These are phyloP conservation scores for Funneliformis geosporum DNA, from an alignment of 192 early-diverging fungal species.

Conservation along the genomic window DNA sequence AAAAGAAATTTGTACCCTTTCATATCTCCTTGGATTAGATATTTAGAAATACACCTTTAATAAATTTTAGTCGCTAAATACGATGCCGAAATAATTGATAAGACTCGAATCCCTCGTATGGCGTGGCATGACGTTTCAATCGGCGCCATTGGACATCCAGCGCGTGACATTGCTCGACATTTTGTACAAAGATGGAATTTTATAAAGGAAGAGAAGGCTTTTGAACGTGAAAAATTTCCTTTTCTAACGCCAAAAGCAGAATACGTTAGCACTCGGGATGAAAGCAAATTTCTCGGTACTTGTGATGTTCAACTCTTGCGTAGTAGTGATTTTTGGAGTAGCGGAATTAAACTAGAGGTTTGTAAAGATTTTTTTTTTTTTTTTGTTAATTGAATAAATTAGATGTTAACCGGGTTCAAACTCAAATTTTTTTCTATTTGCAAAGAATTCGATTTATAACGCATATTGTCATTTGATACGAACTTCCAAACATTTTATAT, in stretches of 20 bases:
- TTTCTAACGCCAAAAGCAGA: conserved; percentile 78
- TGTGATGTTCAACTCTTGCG: conserved; percentile 72
- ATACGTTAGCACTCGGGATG: conserved; percentile 1
- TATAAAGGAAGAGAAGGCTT: conserved; percentile 69
- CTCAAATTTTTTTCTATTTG: not conserved
- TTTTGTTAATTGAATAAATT: not conserved
- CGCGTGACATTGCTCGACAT: conserved; percentile 81
- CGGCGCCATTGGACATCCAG: conserved; percentile 74
- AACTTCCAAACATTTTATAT: conserved; percentile 81
- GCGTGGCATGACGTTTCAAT: conserved; percentile 89
- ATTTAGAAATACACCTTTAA: not conserved
- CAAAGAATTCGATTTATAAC: conserved; percentile 75
- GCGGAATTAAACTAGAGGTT: conserved; percentile 62
- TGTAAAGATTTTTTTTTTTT: not conserved
- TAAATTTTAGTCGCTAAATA: conserved; percentile 50
- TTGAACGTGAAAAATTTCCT: conserved; percentile 62
- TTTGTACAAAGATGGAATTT: conserved; percentile 94
- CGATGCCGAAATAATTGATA: conserved; percentile 49
- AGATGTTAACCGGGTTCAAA: not conserved
- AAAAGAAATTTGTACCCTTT: not conserved
- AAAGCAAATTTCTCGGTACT: conserved; percentile 44
- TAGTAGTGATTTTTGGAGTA: conserved; percentile 71
- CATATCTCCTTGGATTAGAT: not conserved
- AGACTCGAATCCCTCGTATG: conserved; percentile 63
- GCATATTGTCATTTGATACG: conserved; percentile 79